Evolutionary conservation across 129 eudicot species (phyloP).

Genomic region (Arctium minus): DNA sequence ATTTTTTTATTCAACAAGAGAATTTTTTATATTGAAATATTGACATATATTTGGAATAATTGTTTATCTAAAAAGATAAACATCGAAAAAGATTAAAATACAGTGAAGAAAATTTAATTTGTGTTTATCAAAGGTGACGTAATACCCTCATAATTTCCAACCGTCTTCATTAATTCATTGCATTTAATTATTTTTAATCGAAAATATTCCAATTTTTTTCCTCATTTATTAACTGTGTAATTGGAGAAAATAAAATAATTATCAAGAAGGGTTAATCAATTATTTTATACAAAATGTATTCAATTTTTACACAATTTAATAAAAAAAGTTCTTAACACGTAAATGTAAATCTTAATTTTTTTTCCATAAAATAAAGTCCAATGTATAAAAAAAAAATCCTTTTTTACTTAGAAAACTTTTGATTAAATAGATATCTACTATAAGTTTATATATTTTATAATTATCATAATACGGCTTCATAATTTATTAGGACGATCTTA

Average conservation of each 20-base stretch:
- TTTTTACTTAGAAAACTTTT: too few relatives aligned
- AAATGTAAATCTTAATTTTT: too few relatives aligned
- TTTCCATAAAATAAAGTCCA: neutral
- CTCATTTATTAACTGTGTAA: neutral
- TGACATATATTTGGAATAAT: neutral
- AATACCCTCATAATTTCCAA: constrained; percentile 25
- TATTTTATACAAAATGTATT: neutral
- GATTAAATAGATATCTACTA: too few relatives aligned
- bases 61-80: constrained; percentile 11
- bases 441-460: too few relatives aligned
- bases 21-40: neutral
- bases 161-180: constrained; percentile 20
- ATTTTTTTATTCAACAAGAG: neutral
- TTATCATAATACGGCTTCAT: neutral
- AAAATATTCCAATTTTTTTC: constrained; percentile 14
- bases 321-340: neutral
- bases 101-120: constrained; percentile 19
- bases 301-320: too few relatives aligned
- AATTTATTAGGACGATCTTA: neutral
- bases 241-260: neutral
- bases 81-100: constrained; percentile 12
- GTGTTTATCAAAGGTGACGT: constrained; percentile 30
- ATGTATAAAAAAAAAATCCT: neutral
- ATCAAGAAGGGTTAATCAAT: neutral
- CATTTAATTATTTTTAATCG: constrained; percentile 5